Evolutionary conservation across 805 yeast species (phyloP), one percentile per base, ranked within the genome.

Genomic region (Ogataea corticis): DNA sequence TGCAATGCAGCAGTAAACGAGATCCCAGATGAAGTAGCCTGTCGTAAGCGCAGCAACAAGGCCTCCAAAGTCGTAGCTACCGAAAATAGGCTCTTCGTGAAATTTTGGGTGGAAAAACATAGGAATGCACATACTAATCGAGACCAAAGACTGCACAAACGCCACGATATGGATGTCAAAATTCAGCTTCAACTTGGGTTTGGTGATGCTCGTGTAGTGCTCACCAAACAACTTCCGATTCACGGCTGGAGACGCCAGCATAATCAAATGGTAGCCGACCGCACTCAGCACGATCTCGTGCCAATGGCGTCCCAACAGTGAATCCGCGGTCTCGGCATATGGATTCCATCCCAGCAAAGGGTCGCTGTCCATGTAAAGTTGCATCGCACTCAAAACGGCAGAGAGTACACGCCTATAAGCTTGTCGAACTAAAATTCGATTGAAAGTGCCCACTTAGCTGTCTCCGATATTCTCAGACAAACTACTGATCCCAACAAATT

Each of bases 1-100:
- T 41, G 66, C 67, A 7, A 82, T 6, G 41, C 67, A 61, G 61
- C 97, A 91, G 44, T 90, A 83, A 46, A 69, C 66, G 30, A 85
- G 50, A 66, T 94, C 99, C 99, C 99, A 94, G 17, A 88, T 54
- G 62, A 94, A 94, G 69, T 94, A 94, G 2, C 98, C 99, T 9
- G 75, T 61, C 9, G 95, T 83, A 45, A 84, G 59, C 1, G 97
- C 74, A 12, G 83, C 70, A 5, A 86, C 86, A 57, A 91, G 73
- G 0, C 88, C 89, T 0, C 83, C 82, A 59, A 80, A 86, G n/a
- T 87, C 87, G 43, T 83, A 80, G 60, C 79, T 76, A 37, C 89
- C 91, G n/a, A 78, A 69, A 18, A 87, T 67, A 5, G 85, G 75
- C 58, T 83, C 79, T 11, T 59, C 55, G 4, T 56, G 51, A 47